phyloP scores from a whole-genome alignment of 192 early-diverging fungal species.

The Coemansia pectinata region DNA sequence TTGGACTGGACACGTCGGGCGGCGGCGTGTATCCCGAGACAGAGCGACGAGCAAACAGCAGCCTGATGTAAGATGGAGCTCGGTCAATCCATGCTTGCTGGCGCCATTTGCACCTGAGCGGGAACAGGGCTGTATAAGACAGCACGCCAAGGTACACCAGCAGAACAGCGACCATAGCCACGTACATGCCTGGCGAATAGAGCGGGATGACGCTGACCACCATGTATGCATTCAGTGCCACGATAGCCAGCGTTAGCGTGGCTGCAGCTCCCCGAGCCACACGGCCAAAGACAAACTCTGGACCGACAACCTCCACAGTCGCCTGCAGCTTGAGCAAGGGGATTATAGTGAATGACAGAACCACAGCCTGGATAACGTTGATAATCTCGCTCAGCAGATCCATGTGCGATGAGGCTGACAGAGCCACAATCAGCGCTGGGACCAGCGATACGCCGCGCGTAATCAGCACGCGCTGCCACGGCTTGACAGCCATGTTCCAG shows the following conservation, averaged over 20 bases:
- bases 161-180: conserved; percentile 35
- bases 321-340: conserved; percentile 67
- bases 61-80: conserved; percentile 26
- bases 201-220: conserved; percentile 48
- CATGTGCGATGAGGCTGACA: conserved; percentile 60
- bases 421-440: conserved; percentile 64
- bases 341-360: conserved; percentile 66
- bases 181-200: conserved; percentile 38
- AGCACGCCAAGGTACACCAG: conserved; percentile 27
- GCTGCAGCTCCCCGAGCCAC: conserved; percentile 13
- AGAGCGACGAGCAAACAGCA: conserved; percentile 37
- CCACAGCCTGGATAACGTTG: conserved; percentile 70
- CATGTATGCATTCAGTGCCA: conserved; percentile 51
- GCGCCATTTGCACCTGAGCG: conserved; percentile 33
- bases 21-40: background rate
- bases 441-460: conserved; percentile 65
- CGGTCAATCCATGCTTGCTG: conserved; percentile 27
- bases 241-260: conserved; percentile 34
- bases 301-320: conserved; percentile 57
- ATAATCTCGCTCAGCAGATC: conserved; percentile 71
- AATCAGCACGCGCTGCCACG: conserved; percentile 69
- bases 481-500: conserved; percentile 66
- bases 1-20: background rate
- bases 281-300: conserved; percentile 47
- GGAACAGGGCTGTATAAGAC: conserved; percentile 33